phyloP scores from a whole-genome alignment of 495 filamentous ascomycete genomes.

The Sporormia fimetaria region DNA sequence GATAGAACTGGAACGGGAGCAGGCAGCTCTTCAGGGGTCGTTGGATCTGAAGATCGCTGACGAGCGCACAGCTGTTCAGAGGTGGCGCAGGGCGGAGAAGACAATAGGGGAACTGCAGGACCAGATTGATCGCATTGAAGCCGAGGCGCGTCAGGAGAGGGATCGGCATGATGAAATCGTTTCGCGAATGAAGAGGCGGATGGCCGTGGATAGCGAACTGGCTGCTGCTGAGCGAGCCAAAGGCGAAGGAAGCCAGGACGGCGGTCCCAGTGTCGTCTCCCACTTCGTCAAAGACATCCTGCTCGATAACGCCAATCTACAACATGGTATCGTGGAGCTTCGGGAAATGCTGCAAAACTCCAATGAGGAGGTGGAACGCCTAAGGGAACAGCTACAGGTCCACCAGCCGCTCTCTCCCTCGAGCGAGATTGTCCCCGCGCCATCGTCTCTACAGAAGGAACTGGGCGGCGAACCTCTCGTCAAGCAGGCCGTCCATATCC shows the following conservation, averaged over 20 bases:
- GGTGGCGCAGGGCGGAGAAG: conserved; percentile 74
- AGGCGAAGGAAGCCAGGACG: conserved; percentile 42
- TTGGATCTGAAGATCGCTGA: conserved; percentile 56
- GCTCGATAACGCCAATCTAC: conserved; percentile 87
- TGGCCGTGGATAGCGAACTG: conserved; percentile 57
- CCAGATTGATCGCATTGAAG: conserved; percentile 80
- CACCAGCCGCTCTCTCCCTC: conserved; percentile 55
- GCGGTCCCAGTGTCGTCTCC: conserved; percentile 59
- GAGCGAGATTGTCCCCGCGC: conserved; percentile 27
- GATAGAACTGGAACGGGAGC: conserved; percentile 65
- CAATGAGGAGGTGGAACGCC: conserved; percentile 82
- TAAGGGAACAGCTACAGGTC: conserved; percentile 70
- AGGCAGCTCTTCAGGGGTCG: conserved; percentile 54
- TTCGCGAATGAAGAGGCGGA: conserved; percentile 64
- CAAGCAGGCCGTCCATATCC: conserved; percentile 73
- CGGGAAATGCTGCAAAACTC: conserved; percentile 83
- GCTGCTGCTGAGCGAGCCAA: conserved; percentile 65
- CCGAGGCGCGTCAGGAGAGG: conserved; percentile 70
- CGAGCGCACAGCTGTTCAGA: conserved; percentile 59
- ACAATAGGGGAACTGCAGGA: conserved; percentile 63
- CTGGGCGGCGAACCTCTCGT: conserved; percentile 37
- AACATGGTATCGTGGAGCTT: conserved; percentile 78
- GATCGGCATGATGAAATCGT: conserved; percentile 73
- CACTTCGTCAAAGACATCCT: conserved; percentile 93
- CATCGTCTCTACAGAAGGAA: conserved; percentile 56